A percentile compares a stretch with the other conserved stretches of the same genome.
phyloP scores from a whole-genome alignment of 1,284 basidiomycete species.

The Microbotryum violaceum region DNA sequence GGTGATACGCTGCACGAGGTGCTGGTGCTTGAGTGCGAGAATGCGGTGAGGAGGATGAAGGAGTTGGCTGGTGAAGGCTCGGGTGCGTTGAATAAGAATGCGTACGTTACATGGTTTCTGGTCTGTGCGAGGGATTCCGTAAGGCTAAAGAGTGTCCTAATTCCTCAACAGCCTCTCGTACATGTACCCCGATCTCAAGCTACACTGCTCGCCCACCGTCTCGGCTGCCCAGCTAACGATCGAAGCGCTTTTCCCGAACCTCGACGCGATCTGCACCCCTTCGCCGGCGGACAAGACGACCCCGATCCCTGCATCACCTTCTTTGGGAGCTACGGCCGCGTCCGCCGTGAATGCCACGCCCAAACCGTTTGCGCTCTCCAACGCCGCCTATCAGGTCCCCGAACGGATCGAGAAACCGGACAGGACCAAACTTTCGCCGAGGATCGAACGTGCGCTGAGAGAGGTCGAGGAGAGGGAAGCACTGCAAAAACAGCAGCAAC shows the following conservation, averaged over 20 bases:
- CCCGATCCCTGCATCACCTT: background rate
- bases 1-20: background rate
- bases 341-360: background rate
- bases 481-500: background rate
- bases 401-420: background rate
- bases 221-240: conserved; percentile 12
- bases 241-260: conserved; percentile 13
- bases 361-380: conserved; percentile 21
- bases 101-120: background rate
- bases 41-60: conserved; percentile 6
- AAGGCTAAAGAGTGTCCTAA: too few species aligned
- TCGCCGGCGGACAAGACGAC: background rate
- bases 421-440: conserved; percentile 11
- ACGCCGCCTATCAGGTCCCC: conserved; percentile 5
- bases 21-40: conserved; percentile 2
- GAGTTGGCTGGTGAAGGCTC: background rate
- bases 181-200: background rate
- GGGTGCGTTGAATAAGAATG: background rate
- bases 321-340: background rate
- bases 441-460: conserved; percentile 19
- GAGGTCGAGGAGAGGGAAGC: conserved; percentile 13
- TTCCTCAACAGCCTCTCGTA: background rate
- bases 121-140: too few species aligned
- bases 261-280: background rate
- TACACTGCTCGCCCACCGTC: conserved; percentile 10